Conservation (phyloP, 179 eudicot genomes). For the Beta macrorhiza region DNA sequence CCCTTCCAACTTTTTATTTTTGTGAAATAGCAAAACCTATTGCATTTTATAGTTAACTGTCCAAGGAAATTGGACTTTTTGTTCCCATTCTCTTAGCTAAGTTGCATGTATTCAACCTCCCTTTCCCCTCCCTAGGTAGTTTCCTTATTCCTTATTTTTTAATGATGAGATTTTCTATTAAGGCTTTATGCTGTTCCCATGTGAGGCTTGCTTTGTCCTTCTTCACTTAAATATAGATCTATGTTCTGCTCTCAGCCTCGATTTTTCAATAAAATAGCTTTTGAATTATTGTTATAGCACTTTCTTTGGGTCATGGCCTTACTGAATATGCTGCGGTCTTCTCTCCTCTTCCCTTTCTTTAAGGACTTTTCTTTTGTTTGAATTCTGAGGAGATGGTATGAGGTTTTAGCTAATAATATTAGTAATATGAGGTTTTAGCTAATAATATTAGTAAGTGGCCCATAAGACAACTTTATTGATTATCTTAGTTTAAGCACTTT, state of each 20-base stretch:
- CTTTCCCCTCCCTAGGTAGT: background rate
- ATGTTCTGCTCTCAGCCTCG: background rate
- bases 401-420: no score
- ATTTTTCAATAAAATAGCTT: background rate
- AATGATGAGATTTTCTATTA: background rate
- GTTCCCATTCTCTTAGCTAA: no score
- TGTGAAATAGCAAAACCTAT: background rate
- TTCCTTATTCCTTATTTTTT: background rate
- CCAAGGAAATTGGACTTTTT: background rate
- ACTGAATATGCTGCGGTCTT: background rate
- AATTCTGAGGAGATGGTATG: no score
- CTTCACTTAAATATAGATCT: background rate
- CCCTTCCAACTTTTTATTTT: background rate
- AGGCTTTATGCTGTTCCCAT: background rate
- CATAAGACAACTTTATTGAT: no score
- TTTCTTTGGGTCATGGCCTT: background rate
- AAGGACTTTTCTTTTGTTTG: background rate
- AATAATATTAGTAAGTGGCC: no score
- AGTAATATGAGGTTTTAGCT: no score
- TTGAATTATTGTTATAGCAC: background rate
- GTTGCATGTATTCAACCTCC: background rate
- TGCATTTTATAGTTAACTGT: background rate
- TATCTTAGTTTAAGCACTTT: no score
- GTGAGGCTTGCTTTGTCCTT: background rate
- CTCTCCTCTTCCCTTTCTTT: background rate